These are phyloP conservation scores for Calonectria naviculata DNA, from an alignment of 2,329 filamentous ascomycete genomes.

Conservation along the genomic window DNA sequence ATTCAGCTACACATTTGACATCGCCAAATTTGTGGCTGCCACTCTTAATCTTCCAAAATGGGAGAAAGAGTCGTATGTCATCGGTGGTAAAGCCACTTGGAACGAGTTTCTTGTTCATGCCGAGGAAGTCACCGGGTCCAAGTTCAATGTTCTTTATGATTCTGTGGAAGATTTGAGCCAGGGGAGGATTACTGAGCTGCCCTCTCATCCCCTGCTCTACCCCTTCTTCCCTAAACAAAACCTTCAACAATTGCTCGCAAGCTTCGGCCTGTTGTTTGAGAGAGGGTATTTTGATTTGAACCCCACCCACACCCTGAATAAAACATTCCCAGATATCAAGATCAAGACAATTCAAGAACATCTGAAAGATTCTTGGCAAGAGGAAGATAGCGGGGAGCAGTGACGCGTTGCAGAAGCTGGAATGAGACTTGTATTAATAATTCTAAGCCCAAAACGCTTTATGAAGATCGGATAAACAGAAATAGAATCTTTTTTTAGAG, in stretches of 20 bases:
- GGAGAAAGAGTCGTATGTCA: neutral
- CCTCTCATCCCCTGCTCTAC: neutral
- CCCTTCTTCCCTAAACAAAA: neutral
- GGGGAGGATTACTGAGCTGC: neutral
- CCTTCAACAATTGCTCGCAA: neutral
- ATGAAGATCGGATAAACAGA: too few relatives aligned
- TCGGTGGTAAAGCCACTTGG: neutral
- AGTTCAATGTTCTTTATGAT: neutral
- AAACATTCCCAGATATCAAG: neutral
- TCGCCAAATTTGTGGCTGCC: neutral
- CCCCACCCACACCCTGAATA: neutral
- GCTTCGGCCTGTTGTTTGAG: neutral
- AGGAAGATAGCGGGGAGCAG: neutral
- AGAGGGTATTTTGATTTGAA: neutral
- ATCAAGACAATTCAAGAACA: neutral
- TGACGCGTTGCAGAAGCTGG: too few relatives aligned
- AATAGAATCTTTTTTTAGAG: too few relatives aligned
- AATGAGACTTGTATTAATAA: neutral
- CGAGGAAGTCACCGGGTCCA: neutral
- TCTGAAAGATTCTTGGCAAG: neutral
- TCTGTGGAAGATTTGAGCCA: neutral
- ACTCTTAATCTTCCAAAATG: neutral
- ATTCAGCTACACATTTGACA: neutral
- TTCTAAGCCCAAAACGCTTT: too few relatives aligned
- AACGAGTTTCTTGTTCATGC: neutral